A percentile compares a stretch with the other conserved stretches of the same genome.
These are phyloP conservation scores for Coniella vitis DNA, from an alignment of 2,329 filamentous ascomycete species.

Conservation along the genomic window DNA sequence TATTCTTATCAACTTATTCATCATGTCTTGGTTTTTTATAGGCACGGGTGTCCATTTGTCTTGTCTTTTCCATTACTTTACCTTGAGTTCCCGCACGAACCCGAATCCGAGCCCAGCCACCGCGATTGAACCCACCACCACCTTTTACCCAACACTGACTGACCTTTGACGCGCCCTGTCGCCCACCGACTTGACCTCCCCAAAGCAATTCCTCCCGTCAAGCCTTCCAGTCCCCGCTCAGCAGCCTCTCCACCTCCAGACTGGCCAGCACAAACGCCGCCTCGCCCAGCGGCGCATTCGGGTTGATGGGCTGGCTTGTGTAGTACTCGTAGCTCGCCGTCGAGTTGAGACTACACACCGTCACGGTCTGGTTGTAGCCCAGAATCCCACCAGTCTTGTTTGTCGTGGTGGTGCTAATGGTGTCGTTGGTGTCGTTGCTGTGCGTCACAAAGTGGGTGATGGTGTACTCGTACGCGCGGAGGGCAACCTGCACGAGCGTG, in stretches of 20 bases:
- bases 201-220: too few relatives aligned
- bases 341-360: conserved; percentile 35
- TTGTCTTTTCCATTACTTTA: too few relatives aligned
- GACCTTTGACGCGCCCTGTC: too few relatives aligned
- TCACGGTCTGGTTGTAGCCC: conserved; percentile 31
- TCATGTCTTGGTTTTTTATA: too few relatives aligned
- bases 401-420: too few relatives aligned
- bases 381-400: background rate
- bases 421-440: conserved; percentile 1
- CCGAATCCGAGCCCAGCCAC: too few relatives aligned
- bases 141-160: too few relatives aligned
- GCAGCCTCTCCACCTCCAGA: conserved; percentile 27
- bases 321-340: conserved; percentile 35
- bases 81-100: too few relatives aligned
- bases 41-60: too few relatives aligned
- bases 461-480: conserved; percentile 6
- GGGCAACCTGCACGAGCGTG: background rate
- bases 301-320: conserved; percentile 26
- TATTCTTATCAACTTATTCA: too few relatives aligned
- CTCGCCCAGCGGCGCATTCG: conserved; percentile 32
- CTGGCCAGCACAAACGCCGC: conserved; percentile 31
- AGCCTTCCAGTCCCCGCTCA: background rate
- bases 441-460: conserved; percentile 1
- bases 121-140: too few relatives aligned
- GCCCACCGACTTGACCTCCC: too few relatives aligned